These are phyloP conservation scores for Talinum fruticosum DNA, from an alignment of 148 eudicot genomes.

Conservation along the genomic window DNA sequence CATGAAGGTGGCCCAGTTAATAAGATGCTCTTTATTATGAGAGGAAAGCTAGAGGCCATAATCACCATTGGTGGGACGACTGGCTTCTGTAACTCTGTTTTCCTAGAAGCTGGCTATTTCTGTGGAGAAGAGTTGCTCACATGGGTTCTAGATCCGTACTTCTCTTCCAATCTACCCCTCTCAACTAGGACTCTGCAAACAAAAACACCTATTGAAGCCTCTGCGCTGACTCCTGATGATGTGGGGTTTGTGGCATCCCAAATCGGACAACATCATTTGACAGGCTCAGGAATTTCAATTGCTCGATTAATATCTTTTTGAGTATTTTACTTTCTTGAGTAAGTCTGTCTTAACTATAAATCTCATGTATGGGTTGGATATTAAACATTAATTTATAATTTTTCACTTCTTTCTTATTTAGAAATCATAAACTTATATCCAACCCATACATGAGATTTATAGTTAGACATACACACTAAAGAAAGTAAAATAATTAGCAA, in stretches of 20 bases:
- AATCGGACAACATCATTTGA: slow-evolving; percentile 60
- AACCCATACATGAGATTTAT: no score
- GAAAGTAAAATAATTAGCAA: no score
- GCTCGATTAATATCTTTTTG: no score
- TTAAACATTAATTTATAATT: no score
- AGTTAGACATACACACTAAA: no score
- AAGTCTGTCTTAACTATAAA: no score
- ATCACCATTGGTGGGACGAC: slow-evolving; percentile 81
- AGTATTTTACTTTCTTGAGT: no score
- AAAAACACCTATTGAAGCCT: slow-evolving; percentile 68
- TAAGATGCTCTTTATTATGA: slow-evolving; percentile 69
- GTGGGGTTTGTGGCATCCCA: slow-evolving; percentile 65
- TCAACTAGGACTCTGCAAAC: slow-evolving; percentile 63
- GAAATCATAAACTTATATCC: no score
- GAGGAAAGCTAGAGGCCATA: slow-evolving; percentile 48
- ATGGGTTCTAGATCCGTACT: slow-evolving; percentile 67
- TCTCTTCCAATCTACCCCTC: slow-evolving; percentile 53
- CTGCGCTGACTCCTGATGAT: slow-evolving; percentile 55
- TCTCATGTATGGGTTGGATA: no score
- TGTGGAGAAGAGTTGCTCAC: slow-evolving; percentile 80
- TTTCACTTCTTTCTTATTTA: no score
- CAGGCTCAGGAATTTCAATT: no score
- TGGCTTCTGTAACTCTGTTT: slow-evolving; percentile 52
- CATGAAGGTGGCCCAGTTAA: slow-evolving; percentile 76
- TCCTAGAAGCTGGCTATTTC: slow-evolving; percentile 53